Base-by-base conservation (phyloP, 306 rosid species). In the Astragalus glycyphyllos region DNA sequence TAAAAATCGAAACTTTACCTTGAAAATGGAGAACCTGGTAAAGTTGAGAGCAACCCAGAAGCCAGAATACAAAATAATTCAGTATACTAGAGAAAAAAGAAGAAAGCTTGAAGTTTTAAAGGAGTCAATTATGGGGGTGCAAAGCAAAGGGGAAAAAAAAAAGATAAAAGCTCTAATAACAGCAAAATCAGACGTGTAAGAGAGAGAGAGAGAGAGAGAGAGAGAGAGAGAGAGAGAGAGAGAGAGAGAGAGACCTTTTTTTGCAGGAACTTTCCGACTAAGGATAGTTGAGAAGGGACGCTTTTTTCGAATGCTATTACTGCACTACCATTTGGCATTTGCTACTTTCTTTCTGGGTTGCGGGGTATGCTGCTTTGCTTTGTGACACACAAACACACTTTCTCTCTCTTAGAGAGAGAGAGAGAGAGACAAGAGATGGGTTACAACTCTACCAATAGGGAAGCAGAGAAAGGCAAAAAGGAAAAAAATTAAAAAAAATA, bases 251-350 rank as follows among this genome's bases (percentile, higher is more conserved):
- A 49, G 16, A 12, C 81, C 89, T 85, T 88, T 88, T 84, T 72
- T 53, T 48, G 66, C 72, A 70, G 82, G 84, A 88, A 88, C 90
- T 88, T 92, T 86, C 88, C 88, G 87, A 90, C 85, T 80, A 58
- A 81, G 84, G 81, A 84, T 86, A 56, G 49, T 85, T 84, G 87
- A 38, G n/a, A 84, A 74, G 59, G 74, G 81, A 84, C 56, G 72
- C 35, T 45, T 62, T 4, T 6, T 41, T 68, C 65, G 35, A 65
- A 47, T 71, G 73, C 37, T 70, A 77, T 65, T 29, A 49, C 73
- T 74, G 58, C 67, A 50, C 58, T 47, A 48, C 35, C 76, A 71
- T 66, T 69, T 71, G 71, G 73, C 81, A 71, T 81, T 79, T 72
- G 84, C 79, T 72, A 42, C 82, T 80, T 20, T 20, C 23, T 20